Base-by-base conservation (phyloP, 2,329 filamentous ascomycete genomes). In the Fusarium veterinarium region DNA sequence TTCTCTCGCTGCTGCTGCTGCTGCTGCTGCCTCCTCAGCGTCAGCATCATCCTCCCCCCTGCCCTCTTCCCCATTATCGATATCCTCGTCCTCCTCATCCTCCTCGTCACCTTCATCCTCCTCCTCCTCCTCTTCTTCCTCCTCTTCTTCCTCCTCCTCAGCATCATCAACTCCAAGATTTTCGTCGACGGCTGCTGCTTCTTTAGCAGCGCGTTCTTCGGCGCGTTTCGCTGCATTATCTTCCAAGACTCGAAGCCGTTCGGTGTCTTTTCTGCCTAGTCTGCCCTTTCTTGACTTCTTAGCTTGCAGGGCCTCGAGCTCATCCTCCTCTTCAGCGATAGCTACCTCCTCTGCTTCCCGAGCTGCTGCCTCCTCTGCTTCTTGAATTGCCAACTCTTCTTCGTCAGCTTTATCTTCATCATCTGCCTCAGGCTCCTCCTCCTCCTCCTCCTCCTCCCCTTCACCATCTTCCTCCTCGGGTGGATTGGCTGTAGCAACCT, bases 61-160 rank as follows among this genome's bases (percentile, higher is more conserved):
- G 3, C 25, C 23, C 13, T 23, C 44, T 19, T 62, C 55, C 9
- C 40, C 35, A 9, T 40, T 51, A 35, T 51, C 31, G 12, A 51
- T 35, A 35, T 35, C n/a, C 12, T 51, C 46, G 11, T 17, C 16
- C 14, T 33, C 28, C 2, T 33, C 41, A 0, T 30, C 37, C 1
- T 40, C 56, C 1, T 40, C 61, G 8, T 25, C 23, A n/a, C n/a
- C 23, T 25, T 46, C 46, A 2, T 51, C 63, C 4, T 69, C 60
- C 52, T 73, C 64, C 69, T 86, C 83, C 12, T 67, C 66, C 0
- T 37, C 69, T 4, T 60, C 61, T 0, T 42, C 64, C 2, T 38
- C 64, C 1, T 49, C 51, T 4, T 57, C 53, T 16, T 71, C 60
- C 58, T 73, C 62, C 72, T 86, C 83, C 30, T 69, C 70, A 9